phyloP scores from a whole-genome alignment of 441 rosid species.

The Pelargonium myrrhifolium region DNA sequence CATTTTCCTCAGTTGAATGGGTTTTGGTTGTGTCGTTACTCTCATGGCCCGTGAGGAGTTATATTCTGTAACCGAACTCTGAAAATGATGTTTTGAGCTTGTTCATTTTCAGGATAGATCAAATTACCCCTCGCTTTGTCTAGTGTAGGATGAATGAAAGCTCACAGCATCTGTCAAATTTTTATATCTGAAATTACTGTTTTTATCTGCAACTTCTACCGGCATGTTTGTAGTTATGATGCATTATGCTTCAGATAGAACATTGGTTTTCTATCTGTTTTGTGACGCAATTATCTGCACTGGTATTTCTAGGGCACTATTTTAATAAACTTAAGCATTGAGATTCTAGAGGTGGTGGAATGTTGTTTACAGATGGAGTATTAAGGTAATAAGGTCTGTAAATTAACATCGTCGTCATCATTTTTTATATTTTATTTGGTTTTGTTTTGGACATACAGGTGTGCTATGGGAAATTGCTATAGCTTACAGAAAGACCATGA shows the following conservation, averaged over 20 bases:
- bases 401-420: neutral
- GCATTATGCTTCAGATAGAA: neutral
- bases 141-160: too few relatives aligned
- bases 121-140: too few relatives aligned
- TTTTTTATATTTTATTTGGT: neutral
- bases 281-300: neutral
- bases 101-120: too few relatives aligned
- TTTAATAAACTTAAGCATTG: neutral
- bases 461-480: constrained; percentile 97
- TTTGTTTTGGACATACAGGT: constrained; percentile 43
- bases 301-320: too few relatives aligned
- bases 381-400: neutral
- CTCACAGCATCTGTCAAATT: too few relatives aligned
- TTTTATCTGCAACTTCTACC: neutral
- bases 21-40: neutral
- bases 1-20: neutral
- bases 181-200: neutral
- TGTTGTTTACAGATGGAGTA: neutral
- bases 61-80: neutral
- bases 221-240: neutral
- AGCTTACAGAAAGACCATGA: constrained; percentile 99
- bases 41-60: neutral
- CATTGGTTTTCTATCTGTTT: neutral
- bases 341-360: neutral
- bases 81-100: too few relatives aligned